phyloP scores from a whole-genome alignment of 2,329 filamentous ascomycete species.

The Parafenestella ontariensis region DNA sequence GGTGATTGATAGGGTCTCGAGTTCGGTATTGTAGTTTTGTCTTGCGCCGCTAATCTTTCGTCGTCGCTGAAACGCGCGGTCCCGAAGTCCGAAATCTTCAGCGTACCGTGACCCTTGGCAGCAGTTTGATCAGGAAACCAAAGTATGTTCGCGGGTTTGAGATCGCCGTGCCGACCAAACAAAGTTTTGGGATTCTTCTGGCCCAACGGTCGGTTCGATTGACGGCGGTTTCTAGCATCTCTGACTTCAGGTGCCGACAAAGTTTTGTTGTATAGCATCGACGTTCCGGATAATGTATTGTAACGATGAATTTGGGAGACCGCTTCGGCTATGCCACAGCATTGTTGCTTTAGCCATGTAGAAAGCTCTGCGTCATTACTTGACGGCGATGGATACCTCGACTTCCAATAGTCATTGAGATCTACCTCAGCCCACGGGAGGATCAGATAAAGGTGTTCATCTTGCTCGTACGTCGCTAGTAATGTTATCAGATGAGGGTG shows the following conservation, averaged over 20 bases:
- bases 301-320: constrained; percentile 6
- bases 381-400: neutral
- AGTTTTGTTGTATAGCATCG: neutral
- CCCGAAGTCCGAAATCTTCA: constrained; percentile 12
- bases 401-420: constrained; percentile 9
- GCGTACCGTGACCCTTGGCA: neutral
- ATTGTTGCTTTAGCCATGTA: constrained; percentile 7
- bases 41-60: neutral
- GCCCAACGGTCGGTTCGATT: neutral
- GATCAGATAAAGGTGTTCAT: neutral
- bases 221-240: neutral
- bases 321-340: constrained; percentile 1
- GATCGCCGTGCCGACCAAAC: constrained; percentile 7
- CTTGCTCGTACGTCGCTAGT: constrained; percentile 1
- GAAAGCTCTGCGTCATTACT: neutral
- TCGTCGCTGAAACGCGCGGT: constrained; percentile 2
- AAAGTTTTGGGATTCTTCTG: neutral
- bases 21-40: neutral
- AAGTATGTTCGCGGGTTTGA: constrained; percentile 8
- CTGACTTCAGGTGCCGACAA: neutral
- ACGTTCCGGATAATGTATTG: neutral
- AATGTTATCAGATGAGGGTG: neutral
- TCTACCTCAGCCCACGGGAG: constrained; percentile 10
- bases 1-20: neutral
- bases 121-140: neutral